These are phyloP conservation scores for Globisporangium lucens DNA, from an alignment of 352 stramenopile genomes.

Conservation along the genomic window DNA sequence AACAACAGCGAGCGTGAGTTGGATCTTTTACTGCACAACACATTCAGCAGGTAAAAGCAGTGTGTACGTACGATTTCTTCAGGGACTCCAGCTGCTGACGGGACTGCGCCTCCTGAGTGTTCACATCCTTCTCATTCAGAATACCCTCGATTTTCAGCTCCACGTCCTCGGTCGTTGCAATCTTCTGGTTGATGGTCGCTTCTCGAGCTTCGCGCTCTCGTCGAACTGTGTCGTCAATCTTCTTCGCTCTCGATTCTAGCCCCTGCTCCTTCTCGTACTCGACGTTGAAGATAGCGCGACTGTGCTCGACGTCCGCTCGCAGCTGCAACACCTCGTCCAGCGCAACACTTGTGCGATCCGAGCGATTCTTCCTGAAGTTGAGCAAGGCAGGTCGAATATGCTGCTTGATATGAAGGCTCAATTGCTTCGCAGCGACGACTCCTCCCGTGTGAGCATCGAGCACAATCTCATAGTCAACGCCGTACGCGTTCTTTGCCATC, in stretches of 20 bases:
- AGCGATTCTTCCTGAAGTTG: slow-evolving; percentile 63
- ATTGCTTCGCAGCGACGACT: slow-evolving; percentile 45
- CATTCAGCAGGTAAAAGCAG: not conserved
- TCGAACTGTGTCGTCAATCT: slow-evolving; percentile 51
- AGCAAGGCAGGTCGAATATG: slow-evolving; percentile 50
- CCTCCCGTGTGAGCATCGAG: slow-evolving; percentile 62
- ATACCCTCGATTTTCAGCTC: slow-evolving; percentile 72
- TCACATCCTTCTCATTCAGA: slow-evolving; percentile 52
- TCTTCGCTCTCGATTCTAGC: slow-evolving; percentile 40
- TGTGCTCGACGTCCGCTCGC: slow-evolving; percentile 50
- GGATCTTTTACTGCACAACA: too few species aligned
- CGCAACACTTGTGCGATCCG: slow-evolving; percentile 47
- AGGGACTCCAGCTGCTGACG: slow-evolving; percentile 39
- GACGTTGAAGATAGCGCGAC: slow-evolving; percentile 43
- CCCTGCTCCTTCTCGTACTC: slow-evolving; percentile 55
- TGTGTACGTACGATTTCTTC: slow-evolving; percentile 49
- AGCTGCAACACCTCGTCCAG: slow-evolving; percentile 59
- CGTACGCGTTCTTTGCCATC: slow-evolving; percentile 77
- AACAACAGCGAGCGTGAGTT: slow-evolving; percentile 13
- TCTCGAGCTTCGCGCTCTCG: slow-evolving; percentile 51
- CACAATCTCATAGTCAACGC: slow-evolving; percentile 72
- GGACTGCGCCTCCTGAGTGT: slow-evolving; percentile 38
- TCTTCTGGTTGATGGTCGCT: slow-evolving; percentile 41
- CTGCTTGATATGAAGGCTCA: slow-evolving; percentile 67
- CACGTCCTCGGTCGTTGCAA: slow-evolving; percentile 56